phyloP scores from a whole-genome alignment of 2,329 filamentous ascomycete species.

The Ascochyta fabae region DNA sequence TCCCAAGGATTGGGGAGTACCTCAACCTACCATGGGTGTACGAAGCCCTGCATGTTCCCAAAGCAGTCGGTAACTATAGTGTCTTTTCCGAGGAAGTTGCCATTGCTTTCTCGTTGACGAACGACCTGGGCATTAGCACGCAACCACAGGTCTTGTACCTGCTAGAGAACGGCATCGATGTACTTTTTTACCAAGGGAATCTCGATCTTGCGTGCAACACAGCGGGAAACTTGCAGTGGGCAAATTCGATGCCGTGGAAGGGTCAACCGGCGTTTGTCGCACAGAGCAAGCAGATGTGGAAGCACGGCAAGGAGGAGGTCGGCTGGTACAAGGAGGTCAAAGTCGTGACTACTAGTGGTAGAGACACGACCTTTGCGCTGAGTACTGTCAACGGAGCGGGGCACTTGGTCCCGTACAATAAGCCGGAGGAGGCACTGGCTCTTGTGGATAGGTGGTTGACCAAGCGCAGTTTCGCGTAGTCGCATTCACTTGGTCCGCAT shows the following conservation, averaged over 20 bases:
- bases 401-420: constrained; percentile 51
- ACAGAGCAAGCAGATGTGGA: constrained; percentile 38
- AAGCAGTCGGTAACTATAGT: constrained; percentile 42
- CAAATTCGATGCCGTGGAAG: constrained; percentile 53
- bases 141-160: constrained; percentile 46
- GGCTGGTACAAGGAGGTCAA: constrained; percentile 48
- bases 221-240: constrained; percentile 50
- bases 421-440: constrained; percentile 40
- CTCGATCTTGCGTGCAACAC: constrained; percentile 52
- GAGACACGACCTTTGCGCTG: constrained; percentile 43
- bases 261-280: constrained; percentile 53
- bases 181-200: constrained; percentile 52
- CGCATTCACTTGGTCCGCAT: constrained; percentile 9
- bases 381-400: constrained; percentile 50
- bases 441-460: constrained; percentile 40
- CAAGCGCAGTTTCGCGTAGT: constrained; percentile 38
- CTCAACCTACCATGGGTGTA: constrained; percentile 44
- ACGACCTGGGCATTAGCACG: constrained; percentile 37
- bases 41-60: constrained; percentile 43
- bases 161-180: constrained; percentile 47
- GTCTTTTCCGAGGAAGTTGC: constrained; percentile 33
- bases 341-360: constrained; percentile 34
- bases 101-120: constrained; percentile 37
- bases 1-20: constrained; percentile 38
- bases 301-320: constrained; percentile 30